Evolutionary conservation across 2,329 filamentous ascomycete species (phyloP).

Genomic region (Cladobotryum mycophilum): DNA sequence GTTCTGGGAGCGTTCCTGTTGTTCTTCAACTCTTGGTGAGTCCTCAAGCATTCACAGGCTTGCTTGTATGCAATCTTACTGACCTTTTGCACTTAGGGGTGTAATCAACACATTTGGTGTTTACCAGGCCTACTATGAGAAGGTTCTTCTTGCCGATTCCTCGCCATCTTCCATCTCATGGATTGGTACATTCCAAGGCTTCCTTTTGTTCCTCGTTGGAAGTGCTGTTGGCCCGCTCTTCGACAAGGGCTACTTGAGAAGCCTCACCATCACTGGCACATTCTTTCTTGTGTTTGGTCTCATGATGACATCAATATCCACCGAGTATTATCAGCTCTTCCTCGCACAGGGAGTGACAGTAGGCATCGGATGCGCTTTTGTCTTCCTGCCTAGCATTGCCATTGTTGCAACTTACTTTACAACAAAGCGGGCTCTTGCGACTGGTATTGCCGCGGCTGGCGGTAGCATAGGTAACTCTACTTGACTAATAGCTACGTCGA

Average conservation of each 20-base stretch:
- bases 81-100: constrained; percentile 13
- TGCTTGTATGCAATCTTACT: background rate
- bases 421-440: constrained; percentile 21
- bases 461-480: constrained; percentile 19
- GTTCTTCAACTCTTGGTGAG: constrained; percentile 47
- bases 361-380: constrained; percentile 37
- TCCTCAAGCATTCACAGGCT: background rate
- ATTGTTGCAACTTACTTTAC: constrained; percentile 30
- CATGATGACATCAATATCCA: constrained; percentile 35
- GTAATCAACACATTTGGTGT: constrained; percentile 41
- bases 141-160: constrained; percentile 22
- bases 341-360: constrained; percentile 39
- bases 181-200: constrained; percentile 42
- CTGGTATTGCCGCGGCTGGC: constrained; percentile 29
- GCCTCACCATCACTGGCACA: constrained; percentile 34
- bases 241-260: constrained; percentile 40
- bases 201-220: constrained; percentile 32
- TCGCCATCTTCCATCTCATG: constrained; percentile 28
- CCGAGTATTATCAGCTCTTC: constrained; percentile 38
- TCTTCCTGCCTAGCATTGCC: constrained; percentile 33
- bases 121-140: constrained; percentile 50
- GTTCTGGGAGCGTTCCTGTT: constrained; percentile 8
- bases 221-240: constrained; percentile 36
- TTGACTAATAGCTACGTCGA: too few relatives aligned
- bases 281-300: constrained; percentile 40